Base-by-base conservation (phyloP, 2,329 filamentous ascomycete genomes). In the Fusarium ambrosium region DNA sequence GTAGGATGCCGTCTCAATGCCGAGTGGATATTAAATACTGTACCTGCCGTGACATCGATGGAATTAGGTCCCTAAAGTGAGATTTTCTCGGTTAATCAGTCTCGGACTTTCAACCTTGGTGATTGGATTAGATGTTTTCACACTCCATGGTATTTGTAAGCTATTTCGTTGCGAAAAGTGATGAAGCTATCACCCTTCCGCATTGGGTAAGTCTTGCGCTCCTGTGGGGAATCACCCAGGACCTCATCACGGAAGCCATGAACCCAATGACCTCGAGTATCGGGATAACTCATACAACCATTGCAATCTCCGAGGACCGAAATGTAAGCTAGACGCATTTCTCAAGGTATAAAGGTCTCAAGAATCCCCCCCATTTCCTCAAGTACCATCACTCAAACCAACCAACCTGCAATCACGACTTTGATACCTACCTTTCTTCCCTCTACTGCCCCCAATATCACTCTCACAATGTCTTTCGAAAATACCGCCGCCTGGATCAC, bases 401-500 rank as follows among this genome's bases (percentile, higher is more conserved):
- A n/a, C 24, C 10, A 27, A 29, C 6, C 16, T n/a, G 7, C n/a
- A 56, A 22, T 10, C 32, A 34, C 9, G n/a, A 22, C 20, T 36
- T 34, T 56, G 32, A 16, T 24, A 11, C 10, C 4, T 34, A 56
- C 53, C 18, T 20, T 36, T 56, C 53, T 34, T 24, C 32, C 11
- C 53, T 24, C 9, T 36, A 16, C 20, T 56, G 6, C 13, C 10
- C 20, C 29, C n/a, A 29, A 22, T 14, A 14, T 22, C 18, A 36
- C 7, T 9, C 2, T 20, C 18, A 36, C 34, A 41, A 75, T 74
- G 69, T 20, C 69, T 29, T 64, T 69, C 3, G n/a, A 56, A 56
- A 74, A 75, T 48, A 70, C 43, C 13, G 72, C 69, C 4, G 69
- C 72, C 4, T 75, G 56, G 53, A 36, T 72, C 4, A 63, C 66